Base-by-base conservation (phyloP, 139 green algal genomes). In the Dunaliella sp. region DNA sequence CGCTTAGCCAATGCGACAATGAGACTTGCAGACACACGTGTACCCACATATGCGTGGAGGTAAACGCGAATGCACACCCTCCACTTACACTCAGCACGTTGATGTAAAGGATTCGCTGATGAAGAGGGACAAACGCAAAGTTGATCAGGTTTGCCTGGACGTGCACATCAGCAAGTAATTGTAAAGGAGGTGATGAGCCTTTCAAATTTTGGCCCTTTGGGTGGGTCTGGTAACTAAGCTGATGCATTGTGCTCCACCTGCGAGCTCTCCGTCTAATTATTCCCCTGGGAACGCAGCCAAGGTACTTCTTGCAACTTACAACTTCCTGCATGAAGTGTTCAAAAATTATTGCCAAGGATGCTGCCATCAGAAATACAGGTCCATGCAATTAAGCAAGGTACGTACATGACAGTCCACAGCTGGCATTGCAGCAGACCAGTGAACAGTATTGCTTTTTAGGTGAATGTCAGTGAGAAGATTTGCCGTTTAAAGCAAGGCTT, bases 41-140 rank as follows among this genome's bases (percentile, higher is more conserved):
- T 72, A 34, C 32, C 26, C 3, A n/a, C 37, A 21, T 77, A 3
- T n/a, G 35, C 32, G 24, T 28, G 22, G 12, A 3, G 22, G 3
- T 31, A 82, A 34, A 37, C 37, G 1, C 28, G 12, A 26, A 79
- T 26, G 3, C 33, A 72, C 24, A 32, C 7, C 2, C 1, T 25
- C 24, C 33, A 83, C 88, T 88, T 80, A 94, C 91, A 36, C 88
- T 87, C 36, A 97, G 87, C 2, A 92, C 76, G 82, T 98, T 98
- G 85, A 97, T 94, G 91, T 96, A 98, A 36, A 98, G 89, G 72
- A 97, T 96, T 33, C 95, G 89, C 38, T 95, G 93, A 73, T 94
- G 81, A 1, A 88, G 88, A 28, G 95, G 92, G 16, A 97, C 90
- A 77, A 93, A 94, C 22, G 86, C 87, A 93, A 98, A 98, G 91